Evolutionary conservation across 1,139 yeast species (phyloP).

Genomic region (Diutina ranongensis): DNA sequence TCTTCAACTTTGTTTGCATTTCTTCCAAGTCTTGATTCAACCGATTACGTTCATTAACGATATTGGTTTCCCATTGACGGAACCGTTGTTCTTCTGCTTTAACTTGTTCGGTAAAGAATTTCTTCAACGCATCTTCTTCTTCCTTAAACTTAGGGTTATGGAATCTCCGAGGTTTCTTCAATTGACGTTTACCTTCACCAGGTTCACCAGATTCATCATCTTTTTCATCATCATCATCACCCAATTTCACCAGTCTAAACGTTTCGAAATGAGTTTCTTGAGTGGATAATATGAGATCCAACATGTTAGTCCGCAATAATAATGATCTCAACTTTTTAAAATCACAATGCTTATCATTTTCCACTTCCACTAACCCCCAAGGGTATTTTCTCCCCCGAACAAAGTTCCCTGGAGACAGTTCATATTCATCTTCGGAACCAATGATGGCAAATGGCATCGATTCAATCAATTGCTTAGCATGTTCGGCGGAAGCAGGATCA

Average conservation of each 20-base stretch:
- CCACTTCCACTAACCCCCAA: conserved; percentile 97
- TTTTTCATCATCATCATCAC: conserved; percentile 20
- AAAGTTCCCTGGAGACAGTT: conserved; percentile 60
- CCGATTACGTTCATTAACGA: conserved; percentile 88
- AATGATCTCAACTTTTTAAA: conserved; percentile 84
- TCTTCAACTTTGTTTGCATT: conserved; percentile 62
- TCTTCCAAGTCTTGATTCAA: conserved; percentile 89
- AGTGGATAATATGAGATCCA: conserved; percentile 81
- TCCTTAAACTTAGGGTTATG: conserved; percentile 92
- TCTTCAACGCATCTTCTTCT: conserved; percentile 90
- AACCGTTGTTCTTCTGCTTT: conserved; percentile 94
- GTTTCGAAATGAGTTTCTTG: conserved; percentile 88
- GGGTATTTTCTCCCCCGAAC: conserved; percentile 91
- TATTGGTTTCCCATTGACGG: conserved; percentile 96
- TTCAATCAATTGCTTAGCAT: conserved; percentile 73
- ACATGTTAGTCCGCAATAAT: conserved; percentile 83
- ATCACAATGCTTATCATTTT: conserved; percentile 91
- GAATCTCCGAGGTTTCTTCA: conserved; percentile 38
- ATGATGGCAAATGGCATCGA: conserved; percentile 91
- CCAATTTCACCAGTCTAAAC: conserved; percentile 75
- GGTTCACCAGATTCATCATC: conserved; percentile 18
- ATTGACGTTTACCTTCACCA: conserved; percentile 23
- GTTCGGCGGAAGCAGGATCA: conserved; percentile 68
- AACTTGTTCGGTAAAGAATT: conserved; percentile 95
- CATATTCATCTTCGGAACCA: conserved; percentile 83